These are phyloP conservation scores for Aspergillus versicolor DNA, from an alignment of 2,329 filamentous ascomycete species.

Conservation along the genomic window DNA sequence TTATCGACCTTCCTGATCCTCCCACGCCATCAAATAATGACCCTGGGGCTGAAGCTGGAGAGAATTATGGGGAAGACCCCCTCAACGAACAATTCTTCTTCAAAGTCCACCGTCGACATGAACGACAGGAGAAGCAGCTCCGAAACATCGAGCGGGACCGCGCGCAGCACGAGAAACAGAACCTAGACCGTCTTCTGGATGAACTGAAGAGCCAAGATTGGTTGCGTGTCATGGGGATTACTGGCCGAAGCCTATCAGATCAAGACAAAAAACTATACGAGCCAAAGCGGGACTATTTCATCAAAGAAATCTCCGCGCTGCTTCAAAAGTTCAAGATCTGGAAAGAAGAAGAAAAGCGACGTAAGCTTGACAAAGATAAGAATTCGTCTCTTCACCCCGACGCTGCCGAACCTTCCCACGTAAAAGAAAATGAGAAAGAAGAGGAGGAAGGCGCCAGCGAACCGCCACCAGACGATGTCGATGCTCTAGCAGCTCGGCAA, in stretches of 20 bases:
- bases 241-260: constrained; percentile 76
- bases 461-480: constrained; percentile 66
- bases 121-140: constrained; percentile 66
- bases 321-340: constrained; percentile 85
- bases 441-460: constrained; percentile 45
- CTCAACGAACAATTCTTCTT: constrained; percentile 57
- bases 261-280: constrained; percentile 83
- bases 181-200: constrained; percentile 69
- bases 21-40: background rate
- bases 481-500: constrained; percentile 71
- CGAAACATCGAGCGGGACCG: constrained; percentile 67
- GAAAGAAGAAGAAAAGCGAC: constrained; percentile 84
- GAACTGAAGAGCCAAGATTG: constrained; percentile 89
- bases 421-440: constrained; percentile 45
- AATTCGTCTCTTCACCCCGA: constrained; percentile 35
- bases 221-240: constrained; percentile 88
- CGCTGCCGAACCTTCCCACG: constrained; percentile 30
- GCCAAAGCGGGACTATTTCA: constrained; percentile 79
- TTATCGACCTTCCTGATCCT: constrained; percentile 21
- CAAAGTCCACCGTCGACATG: constrained; percentile 59
- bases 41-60: background rate
- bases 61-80: constrained; percentile 47
- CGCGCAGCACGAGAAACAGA: constrained; percentile 65
- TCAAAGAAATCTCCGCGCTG: constrained; percentile 76
- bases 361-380: constrained; percentile 74